Percentiles rank a stretch among this genome's conserved stretches.
phyloP scores from a whole-genome alignment of 768 basidiomycete species.

The Phylloporus scabripes region DNA sequence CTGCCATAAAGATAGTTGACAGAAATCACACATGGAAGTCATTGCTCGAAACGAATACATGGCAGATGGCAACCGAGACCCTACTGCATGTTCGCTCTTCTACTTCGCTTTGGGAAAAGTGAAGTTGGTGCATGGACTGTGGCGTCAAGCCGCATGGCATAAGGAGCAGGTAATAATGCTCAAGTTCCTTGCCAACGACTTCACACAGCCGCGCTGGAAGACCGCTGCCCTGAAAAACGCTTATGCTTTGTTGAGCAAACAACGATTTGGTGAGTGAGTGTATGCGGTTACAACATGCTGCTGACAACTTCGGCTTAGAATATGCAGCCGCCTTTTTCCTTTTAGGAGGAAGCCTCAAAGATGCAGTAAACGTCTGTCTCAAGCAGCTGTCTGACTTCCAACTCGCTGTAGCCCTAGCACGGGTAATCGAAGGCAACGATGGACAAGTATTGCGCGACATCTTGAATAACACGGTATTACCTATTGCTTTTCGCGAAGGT shows the following conservation, averaged over 20 bases:
- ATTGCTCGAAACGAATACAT: slow-evolving; percentile 93
- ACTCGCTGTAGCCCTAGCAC: slow-evolving; percentile 80
- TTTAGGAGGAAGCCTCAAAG: slow-evolving; percentile 80
- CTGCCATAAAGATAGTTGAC: slow-evolving; percentile 4
- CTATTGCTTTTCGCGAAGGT: slow-evolving; percentile 78
- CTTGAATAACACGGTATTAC: slow-evolving; percentile 70
- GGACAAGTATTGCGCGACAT: slow-evolving; percentile 72
- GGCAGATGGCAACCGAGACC: slow-evolving; percentile 82
- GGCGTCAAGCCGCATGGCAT: slow-evolving; percentile 94
- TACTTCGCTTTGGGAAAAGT: slow-evolving; percentile 94
- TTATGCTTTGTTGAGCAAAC: slow-evolving; percentile 85
- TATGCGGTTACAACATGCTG: neutral
- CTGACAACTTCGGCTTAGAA: slow-evolving; percentile 44
- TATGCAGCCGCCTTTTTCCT: slow-evolving; percentile 99
- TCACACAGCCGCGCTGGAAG: slow-evolving; percentile 75
- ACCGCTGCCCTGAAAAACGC: slow-evolving; percentile 97
- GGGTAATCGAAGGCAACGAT: slow-evolving; percentile 77
- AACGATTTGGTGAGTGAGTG: slow-evolving; percentile 70
- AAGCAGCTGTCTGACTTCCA: slow-evolving; percentile 88
- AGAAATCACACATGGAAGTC: slow-evolving; percentile 80
- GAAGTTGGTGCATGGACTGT: slow-evolving; percentile 89
- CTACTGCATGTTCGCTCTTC: slow-evolving; percentile 80
- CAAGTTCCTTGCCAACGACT: slow-evolving; percentile 90
- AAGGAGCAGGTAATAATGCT: slow-evolving; percentile 86
- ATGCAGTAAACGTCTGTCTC: slow-evolving; percentile 87